Conservation (phyloP, 352 stramenopile genomes). For the Pythium brachiatum region DNA sequence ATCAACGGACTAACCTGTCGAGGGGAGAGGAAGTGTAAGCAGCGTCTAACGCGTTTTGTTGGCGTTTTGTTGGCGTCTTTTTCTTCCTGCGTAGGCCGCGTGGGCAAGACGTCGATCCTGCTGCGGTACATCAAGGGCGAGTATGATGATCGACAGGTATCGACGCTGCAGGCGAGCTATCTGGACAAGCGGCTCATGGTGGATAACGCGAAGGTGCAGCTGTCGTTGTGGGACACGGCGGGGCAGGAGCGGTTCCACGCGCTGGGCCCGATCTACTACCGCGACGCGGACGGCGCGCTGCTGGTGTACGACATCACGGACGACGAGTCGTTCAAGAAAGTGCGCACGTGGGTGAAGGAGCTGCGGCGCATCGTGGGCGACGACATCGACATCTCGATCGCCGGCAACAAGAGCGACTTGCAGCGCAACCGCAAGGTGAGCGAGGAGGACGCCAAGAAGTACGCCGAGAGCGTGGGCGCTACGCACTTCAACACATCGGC, state of each 20-base stretch:
- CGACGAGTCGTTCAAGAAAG: conserved; percentile 89
- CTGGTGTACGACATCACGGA: conserved; percentile 93
- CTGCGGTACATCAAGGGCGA: conserved; percentile 92
- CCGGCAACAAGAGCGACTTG: conserved; percentile 92
- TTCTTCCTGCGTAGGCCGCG: conserved; percentile 61
- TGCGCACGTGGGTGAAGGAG: conserved; percentile 92
- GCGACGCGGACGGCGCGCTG: conserved; percentile 83
- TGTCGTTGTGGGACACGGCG: conserved; percentile 87
- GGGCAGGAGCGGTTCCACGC: conserved; percentile 88
- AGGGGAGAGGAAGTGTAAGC: background rate
- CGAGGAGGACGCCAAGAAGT: conserved; percentile 79
- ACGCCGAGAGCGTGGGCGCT: conserved; percentile 85
- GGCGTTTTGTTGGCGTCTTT: background rate
- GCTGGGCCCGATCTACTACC: conserved; percentile 89
- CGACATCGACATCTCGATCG: conserved; percentile 91
- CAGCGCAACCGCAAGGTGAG: conserved; percentile 87
- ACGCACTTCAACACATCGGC: conserved; percentile 90
- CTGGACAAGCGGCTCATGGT: conserved; percentile 90
- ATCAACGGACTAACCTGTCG: no score
- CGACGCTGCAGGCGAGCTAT: conserved; percentile 93
- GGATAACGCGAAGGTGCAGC: conserved; percentile 72
- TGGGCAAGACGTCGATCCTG: conserved; percentile 95
- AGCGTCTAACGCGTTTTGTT: background rate
- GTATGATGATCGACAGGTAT: conserved; percentile 91
- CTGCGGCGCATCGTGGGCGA: conserved; percentile 89